Evolutionary conservation across 139 green algal genomes (phyloP).

Genomic region (Edaphochlamys debaryana): DNA sequence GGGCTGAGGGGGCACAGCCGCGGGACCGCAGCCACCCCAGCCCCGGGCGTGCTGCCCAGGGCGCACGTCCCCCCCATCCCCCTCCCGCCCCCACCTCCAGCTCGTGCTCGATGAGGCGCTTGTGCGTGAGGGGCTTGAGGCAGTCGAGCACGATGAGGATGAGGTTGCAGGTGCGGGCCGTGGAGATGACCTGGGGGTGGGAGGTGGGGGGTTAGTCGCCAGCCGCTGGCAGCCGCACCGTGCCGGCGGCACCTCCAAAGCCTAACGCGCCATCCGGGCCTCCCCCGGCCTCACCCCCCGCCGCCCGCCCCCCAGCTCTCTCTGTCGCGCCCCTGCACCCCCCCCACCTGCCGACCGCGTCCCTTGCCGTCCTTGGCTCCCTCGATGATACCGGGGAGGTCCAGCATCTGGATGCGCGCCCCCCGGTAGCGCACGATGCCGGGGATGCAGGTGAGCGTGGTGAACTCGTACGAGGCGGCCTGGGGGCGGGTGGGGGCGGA

Average conservation of each 20-base stretch:
- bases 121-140: conserved; percentile 98
- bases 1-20: too few species aligned
- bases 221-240: too few species aligned
- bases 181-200: conserved; percentile 85
- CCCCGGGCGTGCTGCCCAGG: too few species aligned
- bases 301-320: too few species aligned
- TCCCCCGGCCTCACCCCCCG: too few species aligned
- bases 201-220: too few species aligned
- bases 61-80: too few species aligned
- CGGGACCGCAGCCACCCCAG: too few species aligned
- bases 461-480: conserved; percentile 97
- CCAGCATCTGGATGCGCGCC: conserved; percentile 94
- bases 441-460: conserved; percentile 96
- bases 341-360: conserved; percentile 58
- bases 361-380: conserved; percentile 88
- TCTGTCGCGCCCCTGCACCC: too few species aligned
- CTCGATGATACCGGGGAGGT: conserved; percentile 99
- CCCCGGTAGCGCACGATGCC: conserved; percentile 93
- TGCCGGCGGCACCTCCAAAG: too few species aligned
- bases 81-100: conserved; percentile 40
- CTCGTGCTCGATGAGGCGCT: conserved; percentile 77
- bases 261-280: too few species aligned
- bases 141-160: conserved; percentile 99
- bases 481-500: conserved; percentile 30
- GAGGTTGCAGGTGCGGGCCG: conserved; percentile 96